phyloP scores from a whole-genome alignment of 176 grass and related monocot species.

The Cocos nucifera region DNA sequence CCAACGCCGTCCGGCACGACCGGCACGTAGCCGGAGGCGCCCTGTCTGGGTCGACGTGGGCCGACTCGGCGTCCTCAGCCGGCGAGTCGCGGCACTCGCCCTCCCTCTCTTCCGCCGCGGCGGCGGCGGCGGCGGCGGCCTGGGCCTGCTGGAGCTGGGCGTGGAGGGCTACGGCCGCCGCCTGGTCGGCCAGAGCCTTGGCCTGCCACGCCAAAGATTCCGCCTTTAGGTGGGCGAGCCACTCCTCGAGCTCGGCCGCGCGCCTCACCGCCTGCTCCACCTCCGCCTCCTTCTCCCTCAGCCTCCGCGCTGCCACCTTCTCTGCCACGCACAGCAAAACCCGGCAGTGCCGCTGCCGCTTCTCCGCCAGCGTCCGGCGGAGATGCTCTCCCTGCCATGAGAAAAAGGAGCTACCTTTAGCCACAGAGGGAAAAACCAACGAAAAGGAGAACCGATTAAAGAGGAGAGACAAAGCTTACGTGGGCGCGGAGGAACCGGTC shows the following conservation, averaged over 20 bases:
- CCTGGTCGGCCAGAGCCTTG: conserved; percentile 61
- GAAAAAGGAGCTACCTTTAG: background rate
- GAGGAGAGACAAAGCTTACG: conserved; percentile 15
- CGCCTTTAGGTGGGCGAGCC: conserved; percentile 29
- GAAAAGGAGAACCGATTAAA: background rate
- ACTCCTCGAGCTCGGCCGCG: conserved; percentile 50
- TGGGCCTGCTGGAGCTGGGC: conserved; percentile 50
- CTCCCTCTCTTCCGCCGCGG: conserved; percentile 18
- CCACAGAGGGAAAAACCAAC: background rate
- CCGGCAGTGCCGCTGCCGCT: conserved; percentile 35
- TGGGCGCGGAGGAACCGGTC: conserved; percentile 58
- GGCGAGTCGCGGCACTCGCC: conserved; percentile 13
- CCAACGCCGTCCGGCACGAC: conserved; percentile 29
- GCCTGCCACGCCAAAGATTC: conserved; percentile 57
- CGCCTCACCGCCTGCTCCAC: conserved; percentile 26
- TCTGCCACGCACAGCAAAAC: conserved; percentile 30
- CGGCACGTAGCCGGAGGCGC: conserved; percentile 19
- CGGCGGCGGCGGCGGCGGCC: conserved; percentile 18
- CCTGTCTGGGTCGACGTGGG: conserved; percentile 44
- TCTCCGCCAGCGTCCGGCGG: conserved; percentile 28
- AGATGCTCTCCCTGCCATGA: conserved; percentile 43
- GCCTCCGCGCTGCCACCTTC: conserved; percentile 22
- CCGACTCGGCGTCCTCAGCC: conserved; percentile 53
- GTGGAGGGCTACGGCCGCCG: conserved; percentile 47
- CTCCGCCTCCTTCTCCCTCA: conserved; percentile 59